These are phyloP conservation scores for Leptographium radiaticola DNA, from an alignment of 2,329 filamentous ascomycete species.

Conservation along the genomic window DNA sequence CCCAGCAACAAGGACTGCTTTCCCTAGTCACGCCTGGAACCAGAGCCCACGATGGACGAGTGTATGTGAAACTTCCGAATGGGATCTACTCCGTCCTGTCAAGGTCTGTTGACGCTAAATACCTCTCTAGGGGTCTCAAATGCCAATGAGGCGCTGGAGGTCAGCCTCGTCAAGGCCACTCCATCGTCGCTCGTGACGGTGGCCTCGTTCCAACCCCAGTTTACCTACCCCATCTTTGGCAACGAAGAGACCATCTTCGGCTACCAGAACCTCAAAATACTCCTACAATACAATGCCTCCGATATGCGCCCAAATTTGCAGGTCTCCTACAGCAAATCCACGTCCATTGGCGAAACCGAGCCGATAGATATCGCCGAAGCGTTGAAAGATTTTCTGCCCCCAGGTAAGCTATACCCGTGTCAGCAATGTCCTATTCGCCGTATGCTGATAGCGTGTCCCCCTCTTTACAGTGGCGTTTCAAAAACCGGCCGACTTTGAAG, in stretches of 20 bases:
- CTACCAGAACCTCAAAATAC: constrained; percentile 69
- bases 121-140: constrained; percentile 38
- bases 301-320: constrained; percentile 70
- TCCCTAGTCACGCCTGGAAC: neutral
- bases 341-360: constrained; percentile 51
- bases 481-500: constrained; percentile 47
- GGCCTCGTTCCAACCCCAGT: constrained; percentile 66
- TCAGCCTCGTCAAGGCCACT: constrained; percentile 43
- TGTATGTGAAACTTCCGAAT: neutral
- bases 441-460: neutral
- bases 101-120: neutral
- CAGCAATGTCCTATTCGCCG: neutral
- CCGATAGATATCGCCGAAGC: constrained; percentile 55
- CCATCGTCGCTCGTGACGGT: constrained; percentile 39
- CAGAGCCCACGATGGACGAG: neutral
- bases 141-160: constrained; percentile 48
- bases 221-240: constrained; percentile 86
- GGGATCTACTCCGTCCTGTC: neutral
- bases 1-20: neutral
- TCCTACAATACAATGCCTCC: constrained; percentile 51
- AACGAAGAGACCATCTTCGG: constrained; percentile 89
- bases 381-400: constrained; percentile 53
- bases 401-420: constrained; percentile 33
- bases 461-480: constrained; percentile 48
- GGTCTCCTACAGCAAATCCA: constrained; percentile 59